Base-by-base conservation (phyloP, 345 rosid genomes). In the Lepidium sativum region DNA sequence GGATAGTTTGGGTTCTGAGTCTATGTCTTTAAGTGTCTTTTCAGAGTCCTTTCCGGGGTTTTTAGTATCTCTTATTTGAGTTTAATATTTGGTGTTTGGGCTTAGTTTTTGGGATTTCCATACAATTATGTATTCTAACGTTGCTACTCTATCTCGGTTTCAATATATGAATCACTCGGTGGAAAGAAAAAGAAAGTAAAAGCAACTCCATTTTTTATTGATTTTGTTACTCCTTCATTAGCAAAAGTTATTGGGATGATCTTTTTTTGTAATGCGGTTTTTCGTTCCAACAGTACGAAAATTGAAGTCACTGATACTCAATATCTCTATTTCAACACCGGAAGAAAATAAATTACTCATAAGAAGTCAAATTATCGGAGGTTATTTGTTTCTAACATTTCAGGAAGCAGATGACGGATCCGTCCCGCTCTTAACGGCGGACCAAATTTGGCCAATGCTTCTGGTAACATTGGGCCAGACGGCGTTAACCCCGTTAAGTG, bases 371-470 rank as follows among this genome's bases (percentile, higher is more conserved):
- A 39, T 33, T 12, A 60, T 0, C 12, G 4, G 53, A 29, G 55
- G 25, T 52, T 15, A 53, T 25, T 53, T 33, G 23, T 51, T 13
- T 17, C 33, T 13, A 70, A 62, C 39, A 14, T 6, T 23, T 65
- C 16, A 63, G 52, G 80, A 44, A 25, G 78, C 25, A 47, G 88
- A 60, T 48, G 85, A 78, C 8, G 80, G 76, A 62, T 82, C 79
- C 8, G 88, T 78, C 14, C 70, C 82, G 54, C 63, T 77, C 60
- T 66, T 67, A 75, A 86, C 94, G 67, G 96, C 76, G 48, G 67
- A 67, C 98, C 92, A 91, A 72, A 84, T 80, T 72, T 86, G 89
- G 1, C 44, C 70, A 34, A 91, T 2, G 50, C 96, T 83, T 44
- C 65, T 40, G 17, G 82, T 13, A 39, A 88, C 81, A 57, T 75